Conservation (phyloP, 805 yeast species). For the Citeromyces matritensis region DNA sequence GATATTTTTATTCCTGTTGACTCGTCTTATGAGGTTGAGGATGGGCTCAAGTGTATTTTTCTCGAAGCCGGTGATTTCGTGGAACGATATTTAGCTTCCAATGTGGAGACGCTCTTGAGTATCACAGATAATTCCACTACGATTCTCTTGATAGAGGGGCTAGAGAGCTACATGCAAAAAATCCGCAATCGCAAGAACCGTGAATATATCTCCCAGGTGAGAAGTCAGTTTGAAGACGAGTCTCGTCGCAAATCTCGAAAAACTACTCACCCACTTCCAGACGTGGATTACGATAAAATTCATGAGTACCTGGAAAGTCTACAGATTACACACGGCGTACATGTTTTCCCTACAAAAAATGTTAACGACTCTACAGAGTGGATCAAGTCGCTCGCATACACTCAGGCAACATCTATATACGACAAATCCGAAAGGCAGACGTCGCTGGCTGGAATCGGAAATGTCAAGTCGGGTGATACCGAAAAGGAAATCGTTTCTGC, state of each 20-base stretch:
- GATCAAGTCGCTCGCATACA: conserved; percentile 40
- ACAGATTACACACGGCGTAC: conserved; percentile 30
- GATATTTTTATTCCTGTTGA: conserved; percentile 43
- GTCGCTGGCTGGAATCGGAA: conserved; percentile 38
- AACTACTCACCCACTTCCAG: background rate
- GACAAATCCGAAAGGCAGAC: conserved; percentile 41
- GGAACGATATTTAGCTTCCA: conserved; percentile 10
- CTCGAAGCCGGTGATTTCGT: conserved; percentile 32
- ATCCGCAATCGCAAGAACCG: conserved; percentile 29
- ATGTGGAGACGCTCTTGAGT: conserved; percentile 9
- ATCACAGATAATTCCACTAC: conserved; percentile 13
- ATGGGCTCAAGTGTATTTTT: conserved; percentile 19
- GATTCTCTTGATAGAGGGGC: conserved; percentile 31
- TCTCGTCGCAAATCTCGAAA: background rate
- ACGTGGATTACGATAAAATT: conserved; percentile 9
- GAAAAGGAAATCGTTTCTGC: conserved; percentile 27
- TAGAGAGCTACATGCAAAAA: conserved; percentile 26
- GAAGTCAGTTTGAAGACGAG: conserved; percentile 10
- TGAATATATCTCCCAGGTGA: conserved; percentile 22
- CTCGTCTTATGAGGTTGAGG: conserved; percentile 25
- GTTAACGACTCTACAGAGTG: conserved; percentile 31
- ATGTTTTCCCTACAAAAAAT: conserved; percentile 33
- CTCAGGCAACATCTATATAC: conserved; percentile 34
- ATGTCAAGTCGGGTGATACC: conserved; percentile 37
- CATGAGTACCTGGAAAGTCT: conserved; percentile 24